phyloP scores from a whole-genome alignment of 2,329 filamentous ascomycete genomes.

The Hysterium pulicare region DNA sequence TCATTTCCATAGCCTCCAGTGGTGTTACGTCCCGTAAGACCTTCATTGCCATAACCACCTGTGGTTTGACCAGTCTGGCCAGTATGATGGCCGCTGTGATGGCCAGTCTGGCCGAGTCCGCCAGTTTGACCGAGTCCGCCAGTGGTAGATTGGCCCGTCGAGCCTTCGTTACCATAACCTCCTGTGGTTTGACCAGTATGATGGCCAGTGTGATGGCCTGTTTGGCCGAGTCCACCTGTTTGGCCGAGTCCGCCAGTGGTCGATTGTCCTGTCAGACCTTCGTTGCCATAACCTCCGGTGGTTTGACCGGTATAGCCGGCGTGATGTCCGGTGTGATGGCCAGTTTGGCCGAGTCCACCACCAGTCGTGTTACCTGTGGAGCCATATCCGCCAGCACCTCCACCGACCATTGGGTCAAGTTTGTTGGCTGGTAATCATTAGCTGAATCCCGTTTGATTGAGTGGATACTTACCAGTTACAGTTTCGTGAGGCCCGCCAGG shows the following conservation, averaged over 20 bases:
- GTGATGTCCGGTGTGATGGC: conserved; percentile 5
- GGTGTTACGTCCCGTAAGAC: not conserved
- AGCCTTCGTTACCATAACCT: not conserved
- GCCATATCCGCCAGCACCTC: not conserved
- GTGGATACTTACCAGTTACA: no score
- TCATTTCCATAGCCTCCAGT: not conserved
- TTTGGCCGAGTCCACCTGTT: conserved; percentile 1
- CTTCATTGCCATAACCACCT: not conserved
- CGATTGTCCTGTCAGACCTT: not conserved
- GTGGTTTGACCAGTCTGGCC: not conserved
- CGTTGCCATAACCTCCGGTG: not conserved
- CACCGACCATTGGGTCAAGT: no score
- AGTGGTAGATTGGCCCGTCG: conserved; percentile 2
- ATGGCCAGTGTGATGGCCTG: conserved; percentile 4
- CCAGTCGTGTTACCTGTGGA: conserved; percentile 2
- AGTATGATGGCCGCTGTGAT: conserved; percentile 4
- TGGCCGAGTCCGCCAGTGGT: conserved; percentile 3
- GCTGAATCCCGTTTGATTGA: no score
- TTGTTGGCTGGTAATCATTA: no score
- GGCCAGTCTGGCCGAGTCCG: conserved; percentile 4
- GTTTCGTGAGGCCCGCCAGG: no score
- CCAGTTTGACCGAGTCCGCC: not conserved
- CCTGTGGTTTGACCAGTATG: conserved; percentile 3
- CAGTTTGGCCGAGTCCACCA: not conserved
- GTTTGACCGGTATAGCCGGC: conserved; percentile 1